A percentile compares a stretch with the other conserved stretches of the same genome.
phyloP scores from a whole-genome alignment of 352 stramenopile species.

The Pythium sukuiense region DNA sequence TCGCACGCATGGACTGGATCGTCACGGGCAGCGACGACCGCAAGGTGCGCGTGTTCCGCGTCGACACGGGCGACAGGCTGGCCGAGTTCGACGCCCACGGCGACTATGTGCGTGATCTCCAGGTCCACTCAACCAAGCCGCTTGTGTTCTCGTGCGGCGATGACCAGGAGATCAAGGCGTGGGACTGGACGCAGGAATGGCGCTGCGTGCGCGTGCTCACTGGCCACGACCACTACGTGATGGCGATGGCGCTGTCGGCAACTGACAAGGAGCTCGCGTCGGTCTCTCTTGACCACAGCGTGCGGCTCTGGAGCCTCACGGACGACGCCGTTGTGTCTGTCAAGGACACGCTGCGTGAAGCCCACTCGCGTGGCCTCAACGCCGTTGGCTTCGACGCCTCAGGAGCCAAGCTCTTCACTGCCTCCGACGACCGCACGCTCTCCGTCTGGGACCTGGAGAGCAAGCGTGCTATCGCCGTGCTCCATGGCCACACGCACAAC shows the following conservation, averaged over 20 bases:
- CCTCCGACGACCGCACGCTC: constrained; percentile 87
- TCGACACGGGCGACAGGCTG: constrained; percentile 93
- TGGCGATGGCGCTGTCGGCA: constrained; percentile 91
- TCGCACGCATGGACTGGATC: constrained; percentile 90
- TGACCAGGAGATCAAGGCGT: constrained; percentile 95
- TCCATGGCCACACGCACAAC: constrained; percentile 94
- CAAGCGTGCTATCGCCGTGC: constrained; percentile 83
- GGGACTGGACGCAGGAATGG: constrained; percentile 77
- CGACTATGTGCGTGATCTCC: constrained; percentile 92
- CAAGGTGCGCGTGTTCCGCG: constrained; percentile 91
- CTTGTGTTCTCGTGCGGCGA: constrained; percentile 87
- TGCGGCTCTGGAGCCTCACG: constrained; percentile 86
- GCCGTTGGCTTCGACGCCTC: constrained; percentile 89
- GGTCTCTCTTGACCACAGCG: constrained; percentile 89
- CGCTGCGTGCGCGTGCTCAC: constrained; percentile 25
- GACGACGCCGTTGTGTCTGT: constrained; percentile 5
- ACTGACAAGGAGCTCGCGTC: constrained; percentile 94
- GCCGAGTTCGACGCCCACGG: constrained; percentile 90
- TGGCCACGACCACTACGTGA: constrained; percentile 93
- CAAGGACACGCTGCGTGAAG: constrained; percentile 25
- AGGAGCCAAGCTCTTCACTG: constrained; percentile 91
- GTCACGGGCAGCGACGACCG: constrained; percentile 87
- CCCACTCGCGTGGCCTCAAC: constrained; percentile 92
- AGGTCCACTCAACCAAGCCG: constrained; percentile 89
- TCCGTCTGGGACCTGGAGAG: constrained; percentile 96